Conservation (phyloP, 2,329 filamentous ascomycete species). For the Alternaria ethzedia region DNA sequence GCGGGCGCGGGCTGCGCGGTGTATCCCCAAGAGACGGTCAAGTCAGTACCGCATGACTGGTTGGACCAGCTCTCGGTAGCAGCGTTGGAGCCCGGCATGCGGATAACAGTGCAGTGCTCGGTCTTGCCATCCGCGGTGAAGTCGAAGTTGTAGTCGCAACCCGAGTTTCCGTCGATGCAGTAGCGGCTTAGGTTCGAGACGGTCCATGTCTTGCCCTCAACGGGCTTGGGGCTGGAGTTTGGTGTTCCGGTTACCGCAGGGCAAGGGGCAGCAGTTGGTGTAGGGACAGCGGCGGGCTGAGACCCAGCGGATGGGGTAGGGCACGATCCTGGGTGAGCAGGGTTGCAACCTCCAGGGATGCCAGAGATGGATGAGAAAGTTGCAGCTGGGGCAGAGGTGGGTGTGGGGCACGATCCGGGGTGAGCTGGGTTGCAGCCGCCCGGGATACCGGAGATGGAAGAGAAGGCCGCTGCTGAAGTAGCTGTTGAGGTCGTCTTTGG, state of each 20-base stretch:
- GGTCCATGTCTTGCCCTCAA: constrained; percentile 19
- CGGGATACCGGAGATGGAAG: neutral
- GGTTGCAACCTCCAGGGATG: neutral
- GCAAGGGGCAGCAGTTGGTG: neutral
- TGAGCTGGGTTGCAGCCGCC: constrained; percentile 10
- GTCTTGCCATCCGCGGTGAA: constrained; percentile 16
- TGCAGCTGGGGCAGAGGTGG: neutral
- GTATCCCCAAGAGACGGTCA: constrained; percentile 23
- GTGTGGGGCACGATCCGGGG: neutral
- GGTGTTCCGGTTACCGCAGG: neutral
- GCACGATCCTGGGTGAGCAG: constrained; percentile 5
- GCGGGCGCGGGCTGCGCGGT: constrained; percentile 13
- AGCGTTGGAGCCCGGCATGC: constrained; percentile 20
- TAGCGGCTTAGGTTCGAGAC: constrained; percentile 17
- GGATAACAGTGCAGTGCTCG: constrained; percentile 19
- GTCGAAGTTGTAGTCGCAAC: constrained; percentile 26
- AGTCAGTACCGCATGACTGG: constrained; percentile 12
- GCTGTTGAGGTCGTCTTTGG: constrained; percentile 4
- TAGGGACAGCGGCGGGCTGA: neutral
- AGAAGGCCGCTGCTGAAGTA: neutral
- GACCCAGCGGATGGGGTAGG: neutral
- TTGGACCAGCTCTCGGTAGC: constrained; percentile 20
- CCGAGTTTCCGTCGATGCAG: constrained; percentile 18
- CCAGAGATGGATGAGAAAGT: neutral
- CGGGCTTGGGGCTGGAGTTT: constrained; percentile 11